Evolutionary conservation across 139 green algal species (phyloP).

Genomic region (Chlamydomonas sp.): DNA sequence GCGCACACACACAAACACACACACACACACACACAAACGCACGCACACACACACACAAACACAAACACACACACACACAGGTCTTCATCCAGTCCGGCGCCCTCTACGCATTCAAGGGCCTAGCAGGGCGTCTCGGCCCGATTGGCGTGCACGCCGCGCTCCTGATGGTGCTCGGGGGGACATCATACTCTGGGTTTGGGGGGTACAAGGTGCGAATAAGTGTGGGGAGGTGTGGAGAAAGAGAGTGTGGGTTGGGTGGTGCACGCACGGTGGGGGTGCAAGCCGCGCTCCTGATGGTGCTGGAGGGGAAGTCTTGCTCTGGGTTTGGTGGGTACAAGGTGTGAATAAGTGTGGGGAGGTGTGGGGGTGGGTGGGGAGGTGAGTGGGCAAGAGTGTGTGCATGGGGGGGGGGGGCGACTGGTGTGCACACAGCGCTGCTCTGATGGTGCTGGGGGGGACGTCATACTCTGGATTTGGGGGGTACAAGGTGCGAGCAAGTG

Average conservation of each 20-base stretch:
- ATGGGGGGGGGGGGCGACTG: background rate
- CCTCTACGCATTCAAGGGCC: conserved; percentile 96
- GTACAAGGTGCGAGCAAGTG: background rate
- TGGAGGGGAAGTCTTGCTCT: too few relatives aligned
- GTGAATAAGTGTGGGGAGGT: background rate
- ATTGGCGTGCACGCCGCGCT: conserved; percentile 93
- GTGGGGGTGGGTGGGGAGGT: background rate
- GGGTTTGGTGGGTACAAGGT: too few relatives aligned
- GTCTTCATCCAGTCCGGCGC: conserved; percentile 73
- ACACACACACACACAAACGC: too few relatives aligned
- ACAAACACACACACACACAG: conserved; percentile 20
- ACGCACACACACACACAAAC: too few relatives aligned
- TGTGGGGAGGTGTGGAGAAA: too few relatives aligned
- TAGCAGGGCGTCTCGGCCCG: conserved; percentile 83
- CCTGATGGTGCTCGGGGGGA: conserved; percentile 78
- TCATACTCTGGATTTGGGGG: background rate
- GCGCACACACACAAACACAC: too few relatives aligned
- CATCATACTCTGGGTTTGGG: conserved; percentile 61
- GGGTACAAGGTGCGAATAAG: conserved; percentile 77
- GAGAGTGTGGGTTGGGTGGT: too few relatives aligned
- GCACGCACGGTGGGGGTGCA: too few relatives aligned
- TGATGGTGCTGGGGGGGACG: background rate
- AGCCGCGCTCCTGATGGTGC: too few relatives aligned
- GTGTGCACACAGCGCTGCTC: background rate
- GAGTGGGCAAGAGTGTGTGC: background rate